Evolutionary conservation across 192 early-diverging fungal genomes (phyloP), one percentile per base, ranked within the genome.

Genomic region (Anaeromyces robustus): DNA sequence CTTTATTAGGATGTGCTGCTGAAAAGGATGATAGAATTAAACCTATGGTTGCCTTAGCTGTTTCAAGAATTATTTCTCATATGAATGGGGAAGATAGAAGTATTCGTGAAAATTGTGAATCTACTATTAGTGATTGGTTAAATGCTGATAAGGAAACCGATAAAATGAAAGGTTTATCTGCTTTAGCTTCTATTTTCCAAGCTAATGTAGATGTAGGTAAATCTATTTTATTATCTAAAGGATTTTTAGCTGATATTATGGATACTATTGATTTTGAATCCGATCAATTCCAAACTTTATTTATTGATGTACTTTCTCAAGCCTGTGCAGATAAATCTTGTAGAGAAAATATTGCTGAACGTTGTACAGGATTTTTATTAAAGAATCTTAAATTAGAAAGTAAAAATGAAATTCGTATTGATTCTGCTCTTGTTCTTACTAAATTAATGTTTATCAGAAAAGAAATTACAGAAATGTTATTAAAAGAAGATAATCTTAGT

Each of bases 261-360:
- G 95, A 96, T 80, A 87, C 88, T 77, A 86, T 94, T 68, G 95
- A 96, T 79, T 90, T 93, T 81, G 95, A 96, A 81, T 83, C 83
- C 14, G 86, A 82, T 28, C 84, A 86, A 16, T 89, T 93, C 12
- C 94, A 96, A 83, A 84, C 92, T 29, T 89, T 92, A 2, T 83
- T 92, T 26, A 83, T 90, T 14, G 89, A 87, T 81, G 88, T 85
- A 22, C 86, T 92, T 29, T 89, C 87, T 1, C 83, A 80, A 31
- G 94, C 89, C 12, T 93, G 91, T 79, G 86, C 87, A 4, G 87
- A 94, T 80, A 86, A 92, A 80, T 84, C 87, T 43, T 85, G 88
- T 78, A 80, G 93, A 82, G 85, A 89, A 78, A 80, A 89, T 31
- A 83, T 94, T 84, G 85, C 86, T 11, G 82, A 82, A 19, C 82